These are phyloP conservation scores for Ophiocordyceps camponoti-floridani DNA, from an alignment of 2,329 filamentous ascomycete genomes.

Conservation along the genomic window DNA sequence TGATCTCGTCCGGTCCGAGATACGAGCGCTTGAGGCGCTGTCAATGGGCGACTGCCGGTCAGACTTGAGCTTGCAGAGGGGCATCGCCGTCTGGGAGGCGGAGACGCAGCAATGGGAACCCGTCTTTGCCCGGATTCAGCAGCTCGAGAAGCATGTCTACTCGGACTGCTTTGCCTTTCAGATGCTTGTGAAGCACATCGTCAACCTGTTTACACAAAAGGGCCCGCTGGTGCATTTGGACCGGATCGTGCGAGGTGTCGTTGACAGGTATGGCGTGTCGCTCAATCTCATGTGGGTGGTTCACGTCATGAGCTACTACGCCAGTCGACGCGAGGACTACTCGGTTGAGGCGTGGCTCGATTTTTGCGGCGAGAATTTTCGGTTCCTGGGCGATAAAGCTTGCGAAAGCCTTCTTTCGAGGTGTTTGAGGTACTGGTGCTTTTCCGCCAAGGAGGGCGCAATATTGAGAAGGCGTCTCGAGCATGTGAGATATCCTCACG, in stretches of 20 bases:
- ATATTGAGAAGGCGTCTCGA: constrained; percentile 1
- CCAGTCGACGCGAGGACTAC: constrained; percentile 10
- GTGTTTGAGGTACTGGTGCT: constrained; percentile 15
- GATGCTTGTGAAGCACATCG: constrained; percentile 11
- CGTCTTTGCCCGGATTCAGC: constrained; percentile 7
- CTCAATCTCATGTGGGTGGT: constrained; percentile 12
- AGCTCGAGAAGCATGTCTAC: constrained; percentile 5
- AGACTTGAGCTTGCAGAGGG: constrained; percentile 12
- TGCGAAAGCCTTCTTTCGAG: constrained; percentile 9
- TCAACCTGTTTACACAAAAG: constrained; percentile 13
- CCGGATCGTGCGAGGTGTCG: constrained; percentile 10
- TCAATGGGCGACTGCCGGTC: constrained; percentile 4
- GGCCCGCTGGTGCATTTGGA: constrained; percentile 11
- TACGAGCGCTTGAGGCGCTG: constrained; percentile 7
- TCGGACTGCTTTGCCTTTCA: constrained; percentile 8
- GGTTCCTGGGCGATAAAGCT: constrained; percentile 12
- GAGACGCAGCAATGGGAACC: constrained; percentile 10
- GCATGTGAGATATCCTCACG: too few species aligned
- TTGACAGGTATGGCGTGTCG: constrained; percentile 8
- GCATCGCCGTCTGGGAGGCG: constrained; percentile 11
- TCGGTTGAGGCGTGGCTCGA: constrained; percentile 13
- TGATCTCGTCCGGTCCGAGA: constrained; percentile 8
- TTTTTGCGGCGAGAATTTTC: constrained; percentile 12
- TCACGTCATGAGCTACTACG: constrained; percentile 13
- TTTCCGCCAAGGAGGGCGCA: constrained; percentile 12